Conservation (phyloP, 345 rosid species). For the Pistacia atlantica region DNA sequence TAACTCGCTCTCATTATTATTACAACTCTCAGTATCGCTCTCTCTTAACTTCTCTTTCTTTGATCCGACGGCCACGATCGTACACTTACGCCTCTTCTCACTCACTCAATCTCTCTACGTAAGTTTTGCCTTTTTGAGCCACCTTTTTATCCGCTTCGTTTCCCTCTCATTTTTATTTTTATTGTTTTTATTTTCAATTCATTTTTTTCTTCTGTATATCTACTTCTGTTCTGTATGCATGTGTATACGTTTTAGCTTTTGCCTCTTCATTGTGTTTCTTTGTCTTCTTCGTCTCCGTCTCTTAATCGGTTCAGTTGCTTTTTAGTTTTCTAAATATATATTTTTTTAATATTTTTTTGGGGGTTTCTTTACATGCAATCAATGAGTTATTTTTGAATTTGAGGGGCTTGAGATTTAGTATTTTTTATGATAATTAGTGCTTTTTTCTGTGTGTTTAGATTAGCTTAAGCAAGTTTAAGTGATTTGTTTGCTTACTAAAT, state of each 20-base stretch:
- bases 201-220: neutral
- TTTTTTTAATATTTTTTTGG: neutral
- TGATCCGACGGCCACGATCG: slow-evolving; percentile 47
- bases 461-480: neutral
- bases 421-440: neutral
- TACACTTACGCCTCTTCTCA: slow-evolving; percentile 26
- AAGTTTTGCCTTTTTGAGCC: slow-evolving; percentile 26
- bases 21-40: neutral
- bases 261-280: neutral
- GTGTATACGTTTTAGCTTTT: neutral
- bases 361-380: slow-evolving; percentile 27
- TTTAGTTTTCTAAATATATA: neutral
- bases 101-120: slow-evolving; percentile 33
- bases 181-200: neutral
- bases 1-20: slow-evolving; percentile 13
- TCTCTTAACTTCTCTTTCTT: neutral
- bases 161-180: neutral
- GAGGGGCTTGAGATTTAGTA: neutral
- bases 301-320: slow-evolving; percentile 19
- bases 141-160: slow-evolving; percentile 6
- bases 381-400: neutral
- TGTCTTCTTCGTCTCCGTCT: neutral
- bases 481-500: neutral
- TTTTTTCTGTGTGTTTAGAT: neutral
- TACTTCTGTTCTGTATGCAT: neutral